Evolutionary conservation across 2,329 filamentous ascomycete species (phyloP), one percentile per base, ranked within the genome.

Genomic region (Stachybotrys echinatus): DNA sequence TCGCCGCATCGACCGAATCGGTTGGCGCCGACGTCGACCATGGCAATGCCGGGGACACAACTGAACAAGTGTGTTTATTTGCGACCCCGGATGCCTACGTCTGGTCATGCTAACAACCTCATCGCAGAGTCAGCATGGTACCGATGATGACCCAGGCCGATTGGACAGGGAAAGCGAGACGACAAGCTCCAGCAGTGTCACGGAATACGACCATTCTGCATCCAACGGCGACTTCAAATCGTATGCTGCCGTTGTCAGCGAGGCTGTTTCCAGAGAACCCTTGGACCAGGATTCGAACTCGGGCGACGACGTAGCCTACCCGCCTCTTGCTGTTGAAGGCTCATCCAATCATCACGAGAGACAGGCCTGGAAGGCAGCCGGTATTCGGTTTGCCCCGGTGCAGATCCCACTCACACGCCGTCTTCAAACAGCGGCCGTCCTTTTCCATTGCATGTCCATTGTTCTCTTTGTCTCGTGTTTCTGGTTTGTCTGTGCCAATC

Each of bases 401-500:
- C 84, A 84, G 51, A 78, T 92, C 20, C 87, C 88, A 2, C 72
- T 89, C 45, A 79, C 80, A 58, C 80, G 88, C 42, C 81, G 88
- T 22, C 68, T 89, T 44, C 88, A 92, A 68, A 94, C 92, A 4
- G 80, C 91, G 37, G 81, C 92, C 4, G 87, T 92, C 12, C 73
- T 92, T 8, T 78, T 83, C 58, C 88, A 92, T 67, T 88, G 83
- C 53, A 76, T 89, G 57, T 83, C 80, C 49, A 87, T 92, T 53
- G 80, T 82, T n/a, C 70, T 82, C 21, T 78, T 82, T 58, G 77
- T 95, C 5, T 87, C 89, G 5, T 67, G 85, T 51, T 97, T 97
- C 75, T 96, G 95, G 74, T 87, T 95, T 63, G 82, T 92, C 31
- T 95, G 91, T 69, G 87, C 89, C 50, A 92, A 95, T 50, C 94